phyloP scores from a whole-genome alignment of 2,329 filamentous ascomycete species.

The Bipolaris victoriae region DNA sequence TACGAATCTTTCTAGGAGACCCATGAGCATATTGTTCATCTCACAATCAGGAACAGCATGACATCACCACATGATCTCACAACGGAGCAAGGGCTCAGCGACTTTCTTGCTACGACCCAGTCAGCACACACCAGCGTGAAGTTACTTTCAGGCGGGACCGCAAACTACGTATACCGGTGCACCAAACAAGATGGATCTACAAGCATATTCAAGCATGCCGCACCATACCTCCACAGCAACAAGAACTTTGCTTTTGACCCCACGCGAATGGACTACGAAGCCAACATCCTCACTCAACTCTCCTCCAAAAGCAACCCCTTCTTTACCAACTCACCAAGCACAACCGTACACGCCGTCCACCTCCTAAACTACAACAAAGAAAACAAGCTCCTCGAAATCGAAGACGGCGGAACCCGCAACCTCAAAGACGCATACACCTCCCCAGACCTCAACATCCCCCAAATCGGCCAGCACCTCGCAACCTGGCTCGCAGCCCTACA shows the following conservation, averaged over 20 bases:
- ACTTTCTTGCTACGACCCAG: conserved; percentile 25
- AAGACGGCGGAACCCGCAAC: conserved; percentile 37
- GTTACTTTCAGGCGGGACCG: conserved; percentile 42
- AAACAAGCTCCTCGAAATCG: conserved; percentile 38
- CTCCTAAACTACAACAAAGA: conserved; percentile 34
- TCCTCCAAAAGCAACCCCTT: not conserved
- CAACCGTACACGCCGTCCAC: conserved; percentile 26
- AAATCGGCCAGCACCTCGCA: conserved; percentile 35
- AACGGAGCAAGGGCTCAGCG: conserved; percentile 25
- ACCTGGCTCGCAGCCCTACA: conserved; percentile 46
- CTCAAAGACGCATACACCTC: conserved; percentile 44
- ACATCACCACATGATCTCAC: conserved; percentile 19
- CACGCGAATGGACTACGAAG: conserved; percentile 46
- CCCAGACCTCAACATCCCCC: conserved; percentile 22
- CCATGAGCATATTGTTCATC: no score
- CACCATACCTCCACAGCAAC: conserved; percentile 36
- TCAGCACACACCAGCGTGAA: conserved; percentile 13
- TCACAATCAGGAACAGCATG: not conserved
- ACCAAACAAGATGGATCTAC: conserved; percentile 17
- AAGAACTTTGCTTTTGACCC: conserved; percentile 34
- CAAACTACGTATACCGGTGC: conserved; percentile 47
- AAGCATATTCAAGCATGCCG: conserved; percentile 46
- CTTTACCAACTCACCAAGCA: not conserved
- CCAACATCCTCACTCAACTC: conserved; percentile 29
- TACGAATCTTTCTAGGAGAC: not conserved